A percentile compares a stretch with the other conserved stretches of the same genome.
phyloP scores from a whole-genome alignment of 1,284 basidiomycete species.

The Sparassis latifolia region DNA sequence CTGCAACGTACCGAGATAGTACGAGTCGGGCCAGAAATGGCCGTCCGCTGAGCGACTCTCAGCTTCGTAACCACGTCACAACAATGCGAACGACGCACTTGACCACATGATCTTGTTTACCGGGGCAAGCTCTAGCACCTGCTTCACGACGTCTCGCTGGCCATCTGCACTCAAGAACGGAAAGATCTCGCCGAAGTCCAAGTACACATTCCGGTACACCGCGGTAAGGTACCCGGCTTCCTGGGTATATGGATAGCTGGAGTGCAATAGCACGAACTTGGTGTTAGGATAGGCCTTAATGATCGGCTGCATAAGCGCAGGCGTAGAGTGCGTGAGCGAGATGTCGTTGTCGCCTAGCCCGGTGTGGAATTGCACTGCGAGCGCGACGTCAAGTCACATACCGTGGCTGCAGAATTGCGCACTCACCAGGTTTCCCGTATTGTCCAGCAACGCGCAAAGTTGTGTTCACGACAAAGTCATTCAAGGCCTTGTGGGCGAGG shows the following conservation, averaged over 20 bases:
- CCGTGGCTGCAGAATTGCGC: background rate
- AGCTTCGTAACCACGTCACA: background rate
- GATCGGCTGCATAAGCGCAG: constrained; percentile 59
- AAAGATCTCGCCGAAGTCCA: constrained; percentile 79
- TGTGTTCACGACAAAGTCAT: constrained; percentile 58
- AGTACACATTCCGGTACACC: constrained; percentile 64
- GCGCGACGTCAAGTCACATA: constrained; percentile 31
- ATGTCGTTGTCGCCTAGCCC: constrained; percentile 73
- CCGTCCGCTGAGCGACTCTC: constrained; percentile 48
- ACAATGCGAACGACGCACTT: constrained; percentile 35
- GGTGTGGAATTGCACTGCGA: constrained; percentile 73
- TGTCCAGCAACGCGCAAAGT: constrained; percentile 45
- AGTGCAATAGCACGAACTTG: constrained; percentile 62
- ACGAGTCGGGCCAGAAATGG: constrained; percentile 74
- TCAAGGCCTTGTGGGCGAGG: constrained; percentile 53
- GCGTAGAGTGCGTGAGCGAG: constrained; percentile 49
- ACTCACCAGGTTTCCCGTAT: constrained; percentile 50
- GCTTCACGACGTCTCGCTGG: constrained; percentile 49
- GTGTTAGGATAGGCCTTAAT: constrained; percentile 57
- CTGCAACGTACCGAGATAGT: constrained; percentile 60
- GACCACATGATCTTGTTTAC: constrained; percentile 77
- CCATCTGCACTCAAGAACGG: constrained; percentile 58
- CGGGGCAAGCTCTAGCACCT: constrained; percentile 64
- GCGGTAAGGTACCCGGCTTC: constrained; percentile 71
- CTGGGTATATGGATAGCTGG: constrained; percentile 66